These are phyloP conservation scores for Hydnum rufescens DNA, from an alignment of 768 basidiomycete genomes.

Conservation along the genomic window DNA sequence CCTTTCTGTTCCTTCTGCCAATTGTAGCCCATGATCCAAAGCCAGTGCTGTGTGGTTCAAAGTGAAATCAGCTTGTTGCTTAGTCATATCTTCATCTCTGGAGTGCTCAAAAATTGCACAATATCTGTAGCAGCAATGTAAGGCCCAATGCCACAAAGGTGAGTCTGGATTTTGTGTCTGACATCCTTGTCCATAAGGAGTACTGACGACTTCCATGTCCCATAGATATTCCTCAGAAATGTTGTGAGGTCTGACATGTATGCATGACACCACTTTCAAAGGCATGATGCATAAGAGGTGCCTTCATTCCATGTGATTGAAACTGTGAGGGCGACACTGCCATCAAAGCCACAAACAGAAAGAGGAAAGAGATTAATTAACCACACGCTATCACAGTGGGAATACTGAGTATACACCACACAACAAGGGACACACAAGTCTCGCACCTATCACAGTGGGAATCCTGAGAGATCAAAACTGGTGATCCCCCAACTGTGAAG, in stretches of 20 bases:
- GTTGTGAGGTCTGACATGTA: not conserved
- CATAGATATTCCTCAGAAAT: not conserved
- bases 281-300: not conserved
- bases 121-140: not conserved
- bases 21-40: not conserved
- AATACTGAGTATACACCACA: too few species aligned
- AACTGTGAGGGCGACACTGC: too few species aligned
- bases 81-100: not conserved
- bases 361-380: too few species aligned
- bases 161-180: not conserved
- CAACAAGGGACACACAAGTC: too few species aligned
- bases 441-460: too few species aligned
- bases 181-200: not conserved
- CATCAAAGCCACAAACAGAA: too few species aligned
- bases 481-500: too few species aligned
- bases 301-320: not conserved
- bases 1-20: not conserved
- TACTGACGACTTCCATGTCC: not conserved
- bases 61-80: not conserved
- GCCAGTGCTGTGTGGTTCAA: not conserved
- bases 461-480: too few species aligned
- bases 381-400: too few species aligned
- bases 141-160: not conserved
- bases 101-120: not conserved
- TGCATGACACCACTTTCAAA: not conserved